These are phyloP conservation scores for Hypoxylon sp. DNA, from an alignment of 2,329 filamentous ascomycete species.

Conservation along the genomic window DNA sequence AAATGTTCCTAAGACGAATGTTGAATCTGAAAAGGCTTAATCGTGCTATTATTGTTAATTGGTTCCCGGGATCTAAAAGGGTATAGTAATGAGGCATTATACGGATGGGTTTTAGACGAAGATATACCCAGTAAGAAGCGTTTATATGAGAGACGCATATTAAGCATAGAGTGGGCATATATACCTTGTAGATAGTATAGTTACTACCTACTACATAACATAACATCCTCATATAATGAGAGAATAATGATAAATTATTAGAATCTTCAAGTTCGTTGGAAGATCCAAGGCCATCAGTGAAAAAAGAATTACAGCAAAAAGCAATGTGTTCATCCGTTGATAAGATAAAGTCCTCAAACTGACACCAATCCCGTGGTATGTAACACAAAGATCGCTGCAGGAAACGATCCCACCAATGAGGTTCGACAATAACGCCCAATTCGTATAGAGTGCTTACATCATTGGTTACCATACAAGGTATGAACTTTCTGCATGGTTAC, in stretches of 20 bases:
- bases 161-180: constrained; percentile 13
- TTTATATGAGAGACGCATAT: constrained; percentile 22
- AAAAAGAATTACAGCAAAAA: background rate
- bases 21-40: constrained; percentile 48
- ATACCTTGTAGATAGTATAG: constrained; percentile 29
- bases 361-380: background rate
- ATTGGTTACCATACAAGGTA: background rate
- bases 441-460: constrained; percentile 12
- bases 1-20: constrained; percentile 54
- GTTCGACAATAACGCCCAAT: constrained; percentile 16
- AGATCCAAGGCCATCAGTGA: background rate
- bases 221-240: constrained; percentile 1
- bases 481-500: background rate
- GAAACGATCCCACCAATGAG: constrained; percentile 25
- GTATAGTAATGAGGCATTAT: constrained; percentile 18
- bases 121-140: constrained; percentile 24
- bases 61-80: constrained; percentile 2
- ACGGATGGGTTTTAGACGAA: constrained; percentile 22
- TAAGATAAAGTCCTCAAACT: background rate
- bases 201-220: constrained; percentile 15
- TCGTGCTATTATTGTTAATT: constrained; percentile 7
- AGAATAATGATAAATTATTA: constrained; percentile 23
- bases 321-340: background rate
- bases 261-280: background rate
- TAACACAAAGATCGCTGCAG: constrained; percentile 7